Evolutionary conservation across 371 early-diverging fungal genomes (phyloP).

Genomic region (Funneliformis caledonium): DNA sequence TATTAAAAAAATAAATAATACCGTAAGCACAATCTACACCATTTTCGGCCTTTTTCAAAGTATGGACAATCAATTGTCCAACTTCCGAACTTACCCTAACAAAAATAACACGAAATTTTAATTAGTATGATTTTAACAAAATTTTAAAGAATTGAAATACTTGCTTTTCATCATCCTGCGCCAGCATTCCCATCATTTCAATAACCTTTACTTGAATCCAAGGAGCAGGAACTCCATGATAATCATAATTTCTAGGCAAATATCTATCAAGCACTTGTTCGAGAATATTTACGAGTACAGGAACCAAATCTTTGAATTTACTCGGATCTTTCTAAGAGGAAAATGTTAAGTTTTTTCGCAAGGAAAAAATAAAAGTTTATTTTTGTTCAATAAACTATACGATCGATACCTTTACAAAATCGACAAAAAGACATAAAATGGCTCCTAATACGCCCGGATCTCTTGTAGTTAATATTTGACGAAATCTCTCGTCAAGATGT

Average conservation of each 20-base stretch:
- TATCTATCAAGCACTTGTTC: slow-evolving; percentile 51
- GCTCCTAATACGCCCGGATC: slow-evolving; percentile 56
- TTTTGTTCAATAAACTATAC: background rate
- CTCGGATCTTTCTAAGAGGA: slow-evolving; percentile 44
- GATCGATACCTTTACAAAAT: slow-evolving; percentile 43
- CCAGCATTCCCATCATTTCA: slow-evolving; percentile 46
- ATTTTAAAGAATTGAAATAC: background rate
- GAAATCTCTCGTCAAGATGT: slow-evolving; percentile 48
- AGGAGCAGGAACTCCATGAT: slow-evolving; percentile 61
- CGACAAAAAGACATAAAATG: slow-evolving; percentile 50
- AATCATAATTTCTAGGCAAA: slow-evolving; percentile 49
- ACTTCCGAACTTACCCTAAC: slow-evolving; percentile 47
- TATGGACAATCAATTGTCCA: slow-evolving; percentile 44
- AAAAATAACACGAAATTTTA: background rate
- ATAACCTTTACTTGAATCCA: slow-evolving; percentile 58
- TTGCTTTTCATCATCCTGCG: slow-evolving; percentile 50
- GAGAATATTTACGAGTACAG: slow-evolving; percentile 48
- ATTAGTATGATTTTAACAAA: background rate
- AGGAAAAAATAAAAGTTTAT: no score
- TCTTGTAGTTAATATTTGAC: slow-evolving; percentile 51
- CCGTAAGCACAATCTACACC: slow-evolving; percentile 60
- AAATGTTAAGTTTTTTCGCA: background rate
- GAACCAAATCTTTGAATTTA: slow-evolving; percentile 47
- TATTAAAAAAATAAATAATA: slow-evolving; percentile 35
- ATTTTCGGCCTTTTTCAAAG: slow-evolving; percentile 46